Evolutionary conservation across 1,284 basidiomycete genomes (phyloP), one percentile per base, ranked within the genome.

Genomic region (Cutaneotrichosporon cutaneum): DNA sequence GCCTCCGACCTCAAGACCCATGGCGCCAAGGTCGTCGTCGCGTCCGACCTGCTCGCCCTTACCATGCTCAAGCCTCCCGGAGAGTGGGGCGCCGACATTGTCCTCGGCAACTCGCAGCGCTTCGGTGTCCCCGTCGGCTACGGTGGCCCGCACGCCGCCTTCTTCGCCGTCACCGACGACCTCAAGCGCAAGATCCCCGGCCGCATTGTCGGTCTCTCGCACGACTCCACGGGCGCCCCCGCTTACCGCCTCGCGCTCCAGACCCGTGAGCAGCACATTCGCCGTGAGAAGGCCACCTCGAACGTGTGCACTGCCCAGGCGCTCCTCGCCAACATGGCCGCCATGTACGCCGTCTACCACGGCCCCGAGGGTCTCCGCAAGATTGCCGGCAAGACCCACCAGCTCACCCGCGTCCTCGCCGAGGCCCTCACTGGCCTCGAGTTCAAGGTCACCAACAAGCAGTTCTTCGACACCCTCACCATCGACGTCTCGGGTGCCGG

Each of bases 121-220:
- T 99, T 99, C 73, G 95, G 72, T 76, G 92, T 94, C 30, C 91
- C 92, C 32, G 85, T 86, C 56, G 92, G 92, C 32, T 94, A 92
- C 75, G 92, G 92, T 65, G 92, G 92, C 24, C 92, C 92, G 24
- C 92, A 95, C 73, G 94, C 89, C 18, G 94, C 91, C 9, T 99
- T 99, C 85, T 99, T 99, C 76, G 90, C 95, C 8, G 92, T 92
- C 65, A 90, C 88, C 26, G 93, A 99, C 65, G 88, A 86, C 70
- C 83, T 99, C 65, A 99, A 97, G 85, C 85, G 95, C 65, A 96
- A 94, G 82, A 96, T 98, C 88, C 95, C 95, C 22, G 95, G 95
- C 63, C 86, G 95, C 66, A 82, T 99, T 59, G 92, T 99, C 73
- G 95, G 95, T 59, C 83, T 90, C 27, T 94, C 90, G 78, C 89